Percentiles rank a stretch among this genome's conserved stretches.
Evolutionary conservation across 306 rosid species (phyloP).

Genomic region (Dryas alaskensis): DNA sequence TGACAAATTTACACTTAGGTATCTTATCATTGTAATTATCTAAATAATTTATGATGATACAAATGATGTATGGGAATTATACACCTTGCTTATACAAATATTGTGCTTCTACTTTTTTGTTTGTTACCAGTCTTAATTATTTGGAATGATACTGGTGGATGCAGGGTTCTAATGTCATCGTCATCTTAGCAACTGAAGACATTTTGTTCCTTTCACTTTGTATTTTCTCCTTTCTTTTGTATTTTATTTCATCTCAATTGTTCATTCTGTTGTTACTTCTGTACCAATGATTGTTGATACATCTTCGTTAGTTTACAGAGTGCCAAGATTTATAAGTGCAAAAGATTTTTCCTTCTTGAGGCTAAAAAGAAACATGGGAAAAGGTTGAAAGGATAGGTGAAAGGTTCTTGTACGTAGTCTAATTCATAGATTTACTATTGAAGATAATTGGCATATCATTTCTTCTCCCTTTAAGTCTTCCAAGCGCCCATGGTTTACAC

Average conservation of each 20-base stretch:
- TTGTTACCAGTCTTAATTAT: neutral
- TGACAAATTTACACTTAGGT: neutral
- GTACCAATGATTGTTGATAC: neutral
- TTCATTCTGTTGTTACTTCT: neutral
- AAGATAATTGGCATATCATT: neutral
- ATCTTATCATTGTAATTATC: neutral
- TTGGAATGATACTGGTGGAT: neutral
- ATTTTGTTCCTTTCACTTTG: neutral
- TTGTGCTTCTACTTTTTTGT: neutral
- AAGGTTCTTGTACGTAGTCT: neutral
- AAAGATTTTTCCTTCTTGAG: neutral
- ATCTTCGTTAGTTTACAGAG: neutral
- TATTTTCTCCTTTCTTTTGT: neutral
- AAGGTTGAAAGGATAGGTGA: neutral
- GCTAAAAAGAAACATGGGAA: neutral
- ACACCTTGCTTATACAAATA: neutral
- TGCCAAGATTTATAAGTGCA: neutral
- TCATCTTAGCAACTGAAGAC: neutral
- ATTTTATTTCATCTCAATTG: neutral
- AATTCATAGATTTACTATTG: neutral
- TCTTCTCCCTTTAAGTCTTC: neutral
- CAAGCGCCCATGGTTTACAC: neutral
- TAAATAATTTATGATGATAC: neutral
- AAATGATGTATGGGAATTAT: slow-evolving; percentile 1
- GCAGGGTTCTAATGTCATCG: neutral